Evolutionary conservation across 371 early-diverging fungal species (phyloP).

Genomic region (Entomophthora muscae): DNA sequence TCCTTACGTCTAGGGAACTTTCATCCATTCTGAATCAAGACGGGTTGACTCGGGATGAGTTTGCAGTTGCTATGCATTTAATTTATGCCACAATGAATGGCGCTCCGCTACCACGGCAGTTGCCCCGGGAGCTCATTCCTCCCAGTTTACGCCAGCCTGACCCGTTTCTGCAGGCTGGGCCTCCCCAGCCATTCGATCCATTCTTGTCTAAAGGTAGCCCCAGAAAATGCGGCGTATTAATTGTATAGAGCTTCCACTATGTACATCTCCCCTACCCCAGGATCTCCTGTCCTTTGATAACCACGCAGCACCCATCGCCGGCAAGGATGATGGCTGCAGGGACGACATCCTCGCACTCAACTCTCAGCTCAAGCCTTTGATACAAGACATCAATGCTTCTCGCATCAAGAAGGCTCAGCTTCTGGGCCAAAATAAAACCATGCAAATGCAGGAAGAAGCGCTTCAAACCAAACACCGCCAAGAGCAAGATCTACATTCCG

Average conservation of each 20-base stretch:
- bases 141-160: conserved; percentile 32
- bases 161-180: neutral
- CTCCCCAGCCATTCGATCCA: neutral
- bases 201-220: neutral
- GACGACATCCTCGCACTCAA: neutral
- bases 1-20: conserved; percentile 24
- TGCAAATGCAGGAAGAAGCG: neutral
- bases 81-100: conserved; percentile 66
- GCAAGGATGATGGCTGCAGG: no score
- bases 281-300: neutral
- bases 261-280: neutral
- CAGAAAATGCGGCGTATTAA: no score
- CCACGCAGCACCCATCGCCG: neutral
- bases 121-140: conserved; percentile 69
- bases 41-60: conserved; percentile 76
- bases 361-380: neutral
- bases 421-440: neutral
- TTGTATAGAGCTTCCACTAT: no score
- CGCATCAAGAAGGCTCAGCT: neutral
- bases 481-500: neutral
- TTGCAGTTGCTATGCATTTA: conserved; percentile 87
- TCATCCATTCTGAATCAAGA: conserved; percentile 72
- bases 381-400: neutral
- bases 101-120: conserved; percentile 45
- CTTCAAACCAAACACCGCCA: neutral